Percentiles rank a stretch among this genome's conserved stretches.
Evolutionary conservation across 345 rosid species (phyloP).

Genomic region (Adansonia digitata): DNA sequence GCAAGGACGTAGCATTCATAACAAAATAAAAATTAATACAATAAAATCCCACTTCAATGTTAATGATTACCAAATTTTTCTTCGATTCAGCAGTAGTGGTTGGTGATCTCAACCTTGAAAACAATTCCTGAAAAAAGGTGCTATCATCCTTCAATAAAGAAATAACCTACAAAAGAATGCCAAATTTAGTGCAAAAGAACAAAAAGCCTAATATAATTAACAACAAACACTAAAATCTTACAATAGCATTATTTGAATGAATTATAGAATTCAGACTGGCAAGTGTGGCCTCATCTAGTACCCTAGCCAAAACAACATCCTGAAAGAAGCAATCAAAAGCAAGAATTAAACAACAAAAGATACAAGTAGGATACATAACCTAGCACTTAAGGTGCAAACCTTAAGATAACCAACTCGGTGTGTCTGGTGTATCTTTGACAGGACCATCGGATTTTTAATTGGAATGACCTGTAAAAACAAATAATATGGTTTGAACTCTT

Average conservation of each 20-base stretch:
- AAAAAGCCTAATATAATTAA: neutral
- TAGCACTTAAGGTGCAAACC: constrained; percentile 40
- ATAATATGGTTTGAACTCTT: neutral
- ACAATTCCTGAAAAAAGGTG: constrained; percentile 82
- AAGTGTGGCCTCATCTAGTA: constrained; percentile 69
- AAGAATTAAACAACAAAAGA: constrained; percentile 13
- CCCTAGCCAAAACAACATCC: constrained; percentile 94
- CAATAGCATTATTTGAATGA: constrained; percentile 65
- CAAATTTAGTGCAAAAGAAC: constrained; percentile 8
- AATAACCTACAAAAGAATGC: constrained; percentile 49
- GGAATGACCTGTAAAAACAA: constrained; percentile 59
- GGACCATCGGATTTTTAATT: constrained; percentile 57
- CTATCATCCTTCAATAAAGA: constrained; percentile 74
- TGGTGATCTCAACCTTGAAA: constrained; percentile 66
- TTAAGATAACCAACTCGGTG: constrained; percentile 84
- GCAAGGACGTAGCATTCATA: neutral
- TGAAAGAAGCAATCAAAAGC: constrained; percentile 28
- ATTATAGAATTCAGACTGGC: constrained; percentile 67
- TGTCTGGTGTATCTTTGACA: constrained; percentile 84
- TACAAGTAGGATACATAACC: constrained; percentile 4
- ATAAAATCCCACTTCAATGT: neutral
- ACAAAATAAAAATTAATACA: neutral
- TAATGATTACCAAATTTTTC: constrained; percentile 76
- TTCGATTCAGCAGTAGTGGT: constrained; percentile 57
- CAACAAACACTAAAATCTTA: constrained; percentile 35